These are phyloP conservation scores for Phialocephala sp. DNA, from an alignment of 2,329 filamentous ascomycete genomes.

Conservation along the genomic window DNA sequence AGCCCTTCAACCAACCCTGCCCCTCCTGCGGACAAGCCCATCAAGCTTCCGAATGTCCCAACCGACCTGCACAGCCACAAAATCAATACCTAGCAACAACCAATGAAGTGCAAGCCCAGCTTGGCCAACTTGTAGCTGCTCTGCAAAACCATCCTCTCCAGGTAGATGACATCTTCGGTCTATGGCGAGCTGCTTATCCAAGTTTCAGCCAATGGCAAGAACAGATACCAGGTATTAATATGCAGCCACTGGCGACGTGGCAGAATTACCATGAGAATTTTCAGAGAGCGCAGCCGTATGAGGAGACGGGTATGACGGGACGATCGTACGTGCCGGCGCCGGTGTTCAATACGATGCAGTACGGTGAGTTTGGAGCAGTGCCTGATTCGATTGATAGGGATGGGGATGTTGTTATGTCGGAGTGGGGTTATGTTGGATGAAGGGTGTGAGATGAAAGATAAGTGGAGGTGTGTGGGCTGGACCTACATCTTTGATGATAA, in stretches of 20 bases:
- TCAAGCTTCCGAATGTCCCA: neutral
- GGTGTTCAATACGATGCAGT: neutral
- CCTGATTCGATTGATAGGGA: conserved; percentile 8
- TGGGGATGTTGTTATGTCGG: neutral
- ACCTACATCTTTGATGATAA: conserved; percentile 1
- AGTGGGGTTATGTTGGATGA: conserved; percentile 5
- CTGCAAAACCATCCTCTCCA: neutral
- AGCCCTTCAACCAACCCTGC: neutral
- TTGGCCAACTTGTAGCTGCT: neutral
- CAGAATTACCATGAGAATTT: neutral
- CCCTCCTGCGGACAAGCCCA: neutral
- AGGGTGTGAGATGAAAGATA: neutral
- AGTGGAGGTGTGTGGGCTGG: neutral
- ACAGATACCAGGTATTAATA: neutral
- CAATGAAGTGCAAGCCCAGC: neutral
- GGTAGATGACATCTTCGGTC: neutral
- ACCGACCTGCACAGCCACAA: neutral
- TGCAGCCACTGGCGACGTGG: neutral
- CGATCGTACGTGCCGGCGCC: neutral
- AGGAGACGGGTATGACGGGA: neutral
- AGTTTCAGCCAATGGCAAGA: neutral
- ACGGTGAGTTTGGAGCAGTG: neutral
- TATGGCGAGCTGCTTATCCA: neutral
- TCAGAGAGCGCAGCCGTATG: conserved; percentile 1
- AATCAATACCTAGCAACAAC: neutral